Conservation (phyloP, 2,329 filamentous ascomycete species). For the Scolecobasidium constrictum region DNA sequence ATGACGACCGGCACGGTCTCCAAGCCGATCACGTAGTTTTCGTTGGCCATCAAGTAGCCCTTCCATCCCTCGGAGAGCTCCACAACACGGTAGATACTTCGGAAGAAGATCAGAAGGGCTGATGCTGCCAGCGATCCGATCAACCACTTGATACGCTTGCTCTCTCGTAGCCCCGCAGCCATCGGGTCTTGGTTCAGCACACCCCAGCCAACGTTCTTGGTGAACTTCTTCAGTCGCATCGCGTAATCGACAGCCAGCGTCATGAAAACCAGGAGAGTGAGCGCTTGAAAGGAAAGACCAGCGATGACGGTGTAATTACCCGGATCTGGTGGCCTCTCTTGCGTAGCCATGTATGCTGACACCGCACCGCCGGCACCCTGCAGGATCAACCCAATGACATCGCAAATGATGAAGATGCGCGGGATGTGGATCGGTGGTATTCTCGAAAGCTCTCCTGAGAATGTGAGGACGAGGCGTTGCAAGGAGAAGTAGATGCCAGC, state of each 20-base stretch:
- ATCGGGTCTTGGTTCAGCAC: conserved; percentile 9
- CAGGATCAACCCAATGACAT: conserved; percentile 34
- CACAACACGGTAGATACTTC: conserved; percentile 38
- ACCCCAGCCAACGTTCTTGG: conserved; percentile 10
- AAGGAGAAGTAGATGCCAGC: conserved; percentile 59
- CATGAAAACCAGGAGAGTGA: conserved; percentile 32
- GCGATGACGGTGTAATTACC: conserved; percentile 36
- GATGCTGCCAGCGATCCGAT: conserved; percentile 12
- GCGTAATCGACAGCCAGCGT: conserved; percentile 27
- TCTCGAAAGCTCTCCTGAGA: conserved; percentile 29
- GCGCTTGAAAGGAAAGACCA: conserved; percentile 33
- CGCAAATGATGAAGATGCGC: conserved; percentile 40
- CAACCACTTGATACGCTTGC: conserved; percentile 15
- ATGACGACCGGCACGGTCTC: conserved; percentile 37
- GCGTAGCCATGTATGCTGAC: conserved; percentile 20
- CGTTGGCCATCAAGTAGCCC: conserved; percentile 52
- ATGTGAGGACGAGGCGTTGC: conserved; percentile 28
- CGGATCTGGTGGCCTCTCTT: conserved; percentile 8
- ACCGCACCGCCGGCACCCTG: conserved; percentile 35
- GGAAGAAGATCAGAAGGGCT: conserved; percentile 13
- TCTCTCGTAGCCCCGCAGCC: conserved; percentile 12
- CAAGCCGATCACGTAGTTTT: conserved; percentile 48
- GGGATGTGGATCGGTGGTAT: conserved; percentile 35
- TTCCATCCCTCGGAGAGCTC: conserved; percentile 57
- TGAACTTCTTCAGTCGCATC: conserved; percentile 5